Evolutionary conservation across 805 yeast species (phyloP).

Genomic region (Saturnispora halmiae): DNA sequence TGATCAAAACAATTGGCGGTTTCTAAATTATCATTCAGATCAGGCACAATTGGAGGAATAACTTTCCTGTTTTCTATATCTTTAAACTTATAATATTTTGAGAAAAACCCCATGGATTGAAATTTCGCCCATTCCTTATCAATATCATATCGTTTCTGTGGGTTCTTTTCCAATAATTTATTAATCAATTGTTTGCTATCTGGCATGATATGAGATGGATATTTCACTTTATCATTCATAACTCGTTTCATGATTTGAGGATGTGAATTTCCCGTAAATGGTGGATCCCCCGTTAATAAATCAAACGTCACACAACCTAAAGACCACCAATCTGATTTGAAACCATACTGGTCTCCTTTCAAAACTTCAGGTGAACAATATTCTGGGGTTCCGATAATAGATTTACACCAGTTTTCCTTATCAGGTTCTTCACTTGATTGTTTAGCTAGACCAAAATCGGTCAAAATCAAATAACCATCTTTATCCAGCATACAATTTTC

Average conservation of each 20-base stretch:
- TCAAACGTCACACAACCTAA: conserved; percentile 73
- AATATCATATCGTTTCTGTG: conserved; percentile 49
- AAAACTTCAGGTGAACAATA: conserved; percentile 86
- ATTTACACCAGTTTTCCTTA: conserved; percentile 37
- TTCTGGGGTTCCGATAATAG: conserved; percentile 69
- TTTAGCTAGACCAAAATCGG: conserved; percentile 77
- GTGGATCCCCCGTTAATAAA: conserved; percentile 76
- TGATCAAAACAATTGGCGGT: conserved; percentile 72
- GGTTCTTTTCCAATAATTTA: conserved; percentile 58
- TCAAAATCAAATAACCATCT: conserved; percentile 67
- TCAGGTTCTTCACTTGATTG: conserved; percentile 26
- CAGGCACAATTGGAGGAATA: conserved; percentile 67
- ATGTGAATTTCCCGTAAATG: conserved; percentile 74
- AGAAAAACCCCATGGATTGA: conserved; percentile 58
- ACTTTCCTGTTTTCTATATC: conserved; percentile 39
- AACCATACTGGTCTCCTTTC: conserved; percentile 66
- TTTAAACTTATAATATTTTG: conserved; percentile 58
- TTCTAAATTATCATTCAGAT: conserved; percentile 64
- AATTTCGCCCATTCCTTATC: conserved; percentile 44
- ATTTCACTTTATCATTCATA: conserved; percentile 48
- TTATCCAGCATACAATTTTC: conserved; percentile 75
- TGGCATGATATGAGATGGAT: conserved; percentile 63
- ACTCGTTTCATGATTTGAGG: conserved; percentile 66
- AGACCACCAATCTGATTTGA: conserved; percentile 83
- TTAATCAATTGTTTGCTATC: conserved; percentile 70